Percentiles rank a stretch among this genome's conserved stretches.
Evolutionary conservation across 495 filamentous ascomycete genomes (phyloP).

Genomic region (Penicillium ucsense): DNA sequence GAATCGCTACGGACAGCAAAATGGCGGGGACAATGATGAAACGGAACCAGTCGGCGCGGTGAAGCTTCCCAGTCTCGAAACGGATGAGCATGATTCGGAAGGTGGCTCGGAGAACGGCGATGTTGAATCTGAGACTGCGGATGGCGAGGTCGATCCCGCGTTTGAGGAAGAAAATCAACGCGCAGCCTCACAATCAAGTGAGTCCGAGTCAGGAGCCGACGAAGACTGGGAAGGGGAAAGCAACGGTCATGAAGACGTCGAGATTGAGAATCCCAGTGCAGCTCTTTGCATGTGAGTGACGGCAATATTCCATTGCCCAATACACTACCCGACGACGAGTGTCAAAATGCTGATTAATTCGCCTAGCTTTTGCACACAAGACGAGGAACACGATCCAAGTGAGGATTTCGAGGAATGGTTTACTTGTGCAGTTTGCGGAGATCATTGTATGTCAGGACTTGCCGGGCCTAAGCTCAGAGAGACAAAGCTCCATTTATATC

Average conservation of each 20-base stretch:
- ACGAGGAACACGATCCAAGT: conserved; percentile 78
- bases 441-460: conserved; percentile 65
- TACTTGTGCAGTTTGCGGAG: conserved; percentile 68
- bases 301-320: conserved; percentile 3
- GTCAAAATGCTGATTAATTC: conserved; percentile 13
- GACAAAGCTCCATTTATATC: conserved; percentile 12
- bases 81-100: conserved; percentile 9
- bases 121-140: conserved; percentile 23
- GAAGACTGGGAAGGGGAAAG: conserved; percentile 58
- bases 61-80: conserved; percentile 49
- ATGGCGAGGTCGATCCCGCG: conserved; percentile 35
- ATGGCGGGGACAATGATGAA: conserved; percentile 36
- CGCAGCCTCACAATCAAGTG: conserved; percentile 46
- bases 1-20: conserved; percentile 22
- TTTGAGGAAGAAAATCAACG: conserved; percentile 31
- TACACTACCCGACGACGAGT: background rate
- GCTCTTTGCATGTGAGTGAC: conserved; percentile 58
- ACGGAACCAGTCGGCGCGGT: conserved; percentile 66
- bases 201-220: conserved; percentile 57
- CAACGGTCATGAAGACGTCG: conserved; percentile 53
- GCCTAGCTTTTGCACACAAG: conserved; percentile 63
- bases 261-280: conserved; percentile 51
- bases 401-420: conserved; percentile 84
- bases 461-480: conserved; percentile 14
- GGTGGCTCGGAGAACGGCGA: conserved; percentile 34